Conservation (phyloP, 176 grass and related monocot species). For the Oryza australiensis region DNA sequence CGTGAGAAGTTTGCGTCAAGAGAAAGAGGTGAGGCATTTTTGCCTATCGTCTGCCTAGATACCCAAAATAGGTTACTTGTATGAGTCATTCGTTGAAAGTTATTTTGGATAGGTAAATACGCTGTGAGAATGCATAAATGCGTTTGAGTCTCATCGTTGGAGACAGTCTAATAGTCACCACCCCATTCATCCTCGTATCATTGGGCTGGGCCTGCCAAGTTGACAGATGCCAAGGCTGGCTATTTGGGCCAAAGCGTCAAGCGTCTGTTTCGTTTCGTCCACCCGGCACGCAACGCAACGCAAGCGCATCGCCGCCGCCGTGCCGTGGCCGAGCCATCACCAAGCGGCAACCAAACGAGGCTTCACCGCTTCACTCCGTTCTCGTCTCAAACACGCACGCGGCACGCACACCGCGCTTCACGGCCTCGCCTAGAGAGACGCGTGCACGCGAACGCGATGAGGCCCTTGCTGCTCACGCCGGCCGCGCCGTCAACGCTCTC, state of each 20-base stretch:
- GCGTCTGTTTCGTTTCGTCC: background rate
- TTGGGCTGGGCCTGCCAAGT: background rate
- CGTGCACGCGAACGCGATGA: slow-evolving; percentile 58
- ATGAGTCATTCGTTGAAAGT: no score
- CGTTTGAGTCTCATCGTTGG: no score
- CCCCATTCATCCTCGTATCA: no score
- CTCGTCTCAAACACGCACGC: background rate
- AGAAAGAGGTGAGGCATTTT: no score
- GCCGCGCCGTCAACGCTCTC: slow-evolving; percentile 48
- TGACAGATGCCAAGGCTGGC: background rate
- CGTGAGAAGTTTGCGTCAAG: no score
- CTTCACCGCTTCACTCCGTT: background rate
- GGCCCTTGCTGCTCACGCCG: slow-evolving; percentile 45
- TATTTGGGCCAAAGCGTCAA: background rate
- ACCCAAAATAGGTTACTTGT: no score
- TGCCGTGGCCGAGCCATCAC: slow-evolving; percentile 20
- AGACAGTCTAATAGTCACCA: background rate
- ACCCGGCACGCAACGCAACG: no score
- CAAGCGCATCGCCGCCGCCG: background rate
- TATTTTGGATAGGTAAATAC: no score
- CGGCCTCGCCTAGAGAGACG: background rate
- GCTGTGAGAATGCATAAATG: no score
- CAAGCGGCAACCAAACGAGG: slow-evolving; percentile 3
- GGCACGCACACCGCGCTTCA: background rate
- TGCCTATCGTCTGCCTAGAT: no score